phyloP scores from a whole-genome alignment of 331 rosid species.

The Dryas integrifolia region DNA sequence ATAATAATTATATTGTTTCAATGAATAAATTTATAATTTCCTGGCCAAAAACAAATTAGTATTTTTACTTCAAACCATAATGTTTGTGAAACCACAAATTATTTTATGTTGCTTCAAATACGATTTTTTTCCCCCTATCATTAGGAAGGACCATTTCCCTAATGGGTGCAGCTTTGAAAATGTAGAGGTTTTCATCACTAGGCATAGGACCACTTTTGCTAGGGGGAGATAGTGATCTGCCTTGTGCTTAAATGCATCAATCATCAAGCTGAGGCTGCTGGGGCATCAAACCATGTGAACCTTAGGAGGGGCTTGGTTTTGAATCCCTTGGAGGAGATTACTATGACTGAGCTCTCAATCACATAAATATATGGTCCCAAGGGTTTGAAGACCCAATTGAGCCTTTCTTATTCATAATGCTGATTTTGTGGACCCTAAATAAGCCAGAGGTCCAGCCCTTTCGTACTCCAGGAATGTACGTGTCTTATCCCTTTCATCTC shows the following conservation, averaged over 20 bases:
- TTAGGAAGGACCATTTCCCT: not conserved
- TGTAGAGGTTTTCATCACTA: conserved; percentile 13
- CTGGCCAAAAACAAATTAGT: no score
- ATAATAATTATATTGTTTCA: no score
- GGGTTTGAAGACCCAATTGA: conserved; percentile 3
- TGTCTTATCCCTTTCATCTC: conserved; percentile 56
- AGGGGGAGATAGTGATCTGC: conserved; percentile 30
- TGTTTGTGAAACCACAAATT: no score
- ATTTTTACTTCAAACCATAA: no score
- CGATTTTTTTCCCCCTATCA: no score
- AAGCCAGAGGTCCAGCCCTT: conserved; percentile 42
- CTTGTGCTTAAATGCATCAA: conserved; percentile 6
- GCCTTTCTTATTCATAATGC: conserved; percentile 13
- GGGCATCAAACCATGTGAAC: conserved; percentile 9
- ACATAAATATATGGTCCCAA: conserved; percentile 41
- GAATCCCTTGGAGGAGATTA: conserved; percentile 30
- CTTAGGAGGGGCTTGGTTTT: not conserved
- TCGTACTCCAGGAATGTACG: conserved; percentile 45
- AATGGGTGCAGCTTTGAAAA: conserved; percentile 9
- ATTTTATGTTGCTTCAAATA: no score
- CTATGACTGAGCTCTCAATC: conserved; percentile 39
- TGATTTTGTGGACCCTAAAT: conserved; percentile 78
- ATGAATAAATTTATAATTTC: no score
- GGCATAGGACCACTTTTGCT: conserved; percentile 44
- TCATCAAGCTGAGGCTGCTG: conserved; percentile 14